These are phyloP conservation scores for Mucor irregularis DNA, from an alignment of 371 early-diverging fungal species.

Conservation along the genomic window DNA sequence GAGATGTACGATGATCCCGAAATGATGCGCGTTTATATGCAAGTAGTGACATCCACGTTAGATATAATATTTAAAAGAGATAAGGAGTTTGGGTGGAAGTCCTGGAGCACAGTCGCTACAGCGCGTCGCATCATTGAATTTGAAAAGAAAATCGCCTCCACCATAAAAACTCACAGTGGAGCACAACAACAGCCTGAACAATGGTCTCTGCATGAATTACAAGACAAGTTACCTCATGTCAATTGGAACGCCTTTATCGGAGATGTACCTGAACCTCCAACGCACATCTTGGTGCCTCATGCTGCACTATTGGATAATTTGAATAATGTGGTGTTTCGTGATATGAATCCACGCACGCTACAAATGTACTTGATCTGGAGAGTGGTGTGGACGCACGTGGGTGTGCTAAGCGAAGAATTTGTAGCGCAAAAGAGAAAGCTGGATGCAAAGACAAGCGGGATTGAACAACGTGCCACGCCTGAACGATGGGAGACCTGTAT, in stretches of 20 bases:
- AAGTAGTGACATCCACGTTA: slow-evolving; percentile 31
- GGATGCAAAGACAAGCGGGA: slow-evolving; percentile 38
- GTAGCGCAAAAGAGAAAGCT: slow-evolving; percentile 23
- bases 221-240: slow-evolving; percentile 35
- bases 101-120: slow-evolving; percentile 31
- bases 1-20: slow-evolving; percentile 49
- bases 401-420: slow-evolving; percentile 30
- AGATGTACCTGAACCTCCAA: slow-evolving; percentile 17
- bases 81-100: slow-evolving; percentile 37
- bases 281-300: slow-evolving; percentile 28
- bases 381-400: slow-evolving; percentile 32
- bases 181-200: slow-evolving; percentile 4
- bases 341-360: slow-evolving; percentile 27
- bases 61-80: slow-evolving; percentile 28
- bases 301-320: not conserved
- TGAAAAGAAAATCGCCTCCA: slow-evolving; percentile 53
- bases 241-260: slow-evolving; percentile 42
- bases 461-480: slow-evolving; percentile 36
- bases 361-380: slow-evolving; percentile 50
- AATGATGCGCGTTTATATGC: slow-evolving; percentile 26
- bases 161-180: too few species aligned
- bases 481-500: slow-evolving; percentile 62
- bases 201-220: slow-evolving; percentile 31
- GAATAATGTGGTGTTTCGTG: slow-evolving; percentile 6
- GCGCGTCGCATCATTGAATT: slow-evolving; percentile 54